Conservation (phyloP, 1,139 yeast genomes). For the Blastobotrys proliferans region DNA sequence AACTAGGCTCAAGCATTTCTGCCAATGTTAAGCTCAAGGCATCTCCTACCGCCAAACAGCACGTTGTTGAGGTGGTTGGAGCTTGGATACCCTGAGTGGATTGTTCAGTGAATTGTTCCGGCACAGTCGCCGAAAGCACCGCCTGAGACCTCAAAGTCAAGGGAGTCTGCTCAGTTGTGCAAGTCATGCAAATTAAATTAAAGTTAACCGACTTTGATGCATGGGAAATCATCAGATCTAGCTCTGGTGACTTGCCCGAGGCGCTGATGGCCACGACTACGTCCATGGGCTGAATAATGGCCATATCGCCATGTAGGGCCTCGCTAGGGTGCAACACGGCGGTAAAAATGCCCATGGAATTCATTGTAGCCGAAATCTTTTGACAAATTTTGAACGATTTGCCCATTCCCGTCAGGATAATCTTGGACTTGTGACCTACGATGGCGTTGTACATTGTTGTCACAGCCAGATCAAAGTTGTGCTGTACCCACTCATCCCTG, state of each 20-base stretch:
- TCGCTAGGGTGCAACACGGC: slow-evolving; percentile 75
- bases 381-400: slow-evolving; percentile 75
- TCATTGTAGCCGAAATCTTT: slow-evolving; percentile 76
- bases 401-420: slow-evolving; percentile 78
- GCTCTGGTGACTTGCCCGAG: slow-evolving; percentile 81
- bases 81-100: slow-evolving; percentile 79
- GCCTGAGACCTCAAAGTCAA: slow-evolving; percentile 47
- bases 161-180: slow-evolving; percentile 44
- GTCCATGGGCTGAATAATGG: slow-evolving; percentile 60
- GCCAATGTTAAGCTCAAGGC: slow-evolving; percentile 70
- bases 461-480: slow-evolving; percentile 49
- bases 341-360: slow-evolving; percentile 70
- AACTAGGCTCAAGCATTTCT: slow-evolving; percentile 60
- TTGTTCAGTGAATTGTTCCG: slow-evolving; percentile 54
- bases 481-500: slow-evolving; percentile 43
- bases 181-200: slow-evolving; percentile 59
- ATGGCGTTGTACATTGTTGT: slow-evolving; percentile 49
- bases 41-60: slow-evolving; percentile 73
- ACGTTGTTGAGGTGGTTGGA: slow-evolving; percentile 80
- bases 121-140: slow-evolving; percentile 60
- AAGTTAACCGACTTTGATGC: slow-evolving; percentile 51
- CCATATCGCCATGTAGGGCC: slow-evolving; percentile 89
- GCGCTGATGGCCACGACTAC: slow-evolving; percentile 67
- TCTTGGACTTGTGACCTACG: slow-evolving; percentile 52
- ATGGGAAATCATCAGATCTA: slow-evolving; percentile 57